These are phyloP conservation scores for Zasmidium angulare DNA, from an alignment of 2,329 filamentous ascomycete species.

Conservation along the genomic window DNA sequence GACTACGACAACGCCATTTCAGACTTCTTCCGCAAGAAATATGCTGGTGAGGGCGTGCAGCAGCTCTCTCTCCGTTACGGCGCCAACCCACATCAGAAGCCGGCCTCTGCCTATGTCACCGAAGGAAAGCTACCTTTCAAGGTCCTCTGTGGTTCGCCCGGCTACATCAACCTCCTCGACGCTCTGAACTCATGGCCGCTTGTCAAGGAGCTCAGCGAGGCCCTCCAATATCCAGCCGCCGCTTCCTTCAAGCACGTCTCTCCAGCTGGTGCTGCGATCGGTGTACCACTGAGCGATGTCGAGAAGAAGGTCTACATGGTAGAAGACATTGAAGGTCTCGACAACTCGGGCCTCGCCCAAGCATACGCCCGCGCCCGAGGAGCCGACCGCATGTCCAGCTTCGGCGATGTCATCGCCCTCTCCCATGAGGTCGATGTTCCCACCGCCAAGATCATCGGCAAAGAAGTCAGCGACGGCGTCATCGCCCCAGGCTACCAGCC, in stretches of 20 bases:
- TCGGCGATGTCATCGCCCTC: slow-evolving; percentile 92
- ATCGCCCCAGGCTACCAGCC: slow-evolving; percentile 85
- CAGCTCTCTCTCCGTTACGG: slow-evolving; percentile 88
- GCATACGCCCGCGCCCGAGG: slow-evolving; percentile 94
- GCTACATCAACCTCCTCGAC: slow-evolving; percentile 97
- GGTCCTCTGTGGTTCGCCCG: slow-evolving; percentile 82
- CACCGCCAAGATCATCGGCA: slow-evolving; percentile 95
- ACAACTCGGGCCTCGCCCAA: slow-evolving; percentile 82
- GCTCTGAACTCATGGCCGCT: slow-evolving; percentile 95
- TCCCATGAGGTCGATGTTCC: slow-evolving; percentile 87
- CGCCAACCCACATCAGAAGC: slow-evolving; percentile 97
- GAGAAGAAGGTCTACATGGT: slow-evolving; percentile 99
- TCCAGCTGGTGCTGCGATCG: slow-evolving; percentile 91
- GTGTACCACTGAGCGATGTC: slow-evolving; percentile 77
- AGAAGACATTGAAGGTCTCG: slow-evolving; percentile 86
- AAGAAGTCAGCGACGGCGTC: slow-evolving; percentile 96
- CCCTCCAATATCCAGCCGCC: slow-evolving; percentile 83
- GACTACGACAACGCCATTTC: slow-evolving; percentile 95
- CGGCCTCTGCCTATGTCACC: slow-evolving; percentile 77
- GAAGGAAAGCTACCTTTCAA: slow-evolving; percentile 85
- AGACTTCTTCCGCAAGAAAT: slow-evolving; percentile 96
- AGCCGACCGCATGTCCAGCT: slow-evolving; percentile 97
- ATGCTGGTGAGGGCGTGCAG: slow-evolving; percentile 80
- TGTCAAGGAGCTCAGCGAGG: slow-evolving; percentile 91
- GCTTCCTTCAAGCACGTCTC: slow-evolving; percentile 99